A percentile compares a stretch with the other conserved stretches of the same genome.
These are phyloP conservation scores for Fomitopsis schrenkii DNA, from an alignment of 1,284 basidiomycete species.

Conservation along the genomic window DNA sequence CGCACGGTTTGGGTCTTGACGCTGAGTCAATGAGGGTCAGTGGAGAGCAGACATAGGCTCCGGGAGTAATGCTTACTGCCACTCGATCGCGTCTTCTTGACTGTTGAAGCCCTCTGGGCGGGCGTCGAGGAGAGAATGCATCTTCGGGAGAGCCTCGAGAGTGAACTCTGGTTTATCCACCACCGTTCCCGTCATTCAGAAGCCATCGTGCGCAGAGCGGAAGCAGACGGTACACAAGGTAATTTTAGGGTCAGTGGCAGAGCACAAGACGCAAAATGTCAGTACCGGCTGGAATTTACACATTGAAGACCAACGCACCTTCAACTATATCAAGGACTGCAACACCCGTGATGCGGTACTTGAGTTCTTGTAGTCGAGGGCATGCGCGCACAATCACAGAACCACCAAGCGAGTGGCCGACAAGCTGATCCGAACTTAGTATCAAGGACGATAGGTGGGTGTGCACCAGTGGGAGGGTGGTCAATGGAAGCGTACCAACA, in stretches of 20 bases:
- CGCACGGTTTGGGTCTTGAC: conserved; percentile 74
- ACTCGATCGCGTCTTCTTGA: conserved; percentile 84
- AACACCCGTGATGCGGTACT: conserved; percentile 78
- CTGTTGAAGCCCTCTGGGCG: conserved; percentile 84
- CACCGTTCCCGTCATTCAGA: too few relatives aligned
- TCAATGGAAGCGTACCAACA: conserved; percentile 54
- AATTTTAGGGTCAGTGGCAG: too few relatives aligned
- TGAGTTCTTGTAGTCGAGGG: conserved; percentile 58
- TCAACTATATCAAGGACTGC: conserved; percentile 95
- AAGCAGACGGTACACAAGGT: too few relatives aligned
- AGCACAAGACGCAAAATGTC: too few relatives aligned
- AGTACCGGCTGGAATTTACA: background rate
- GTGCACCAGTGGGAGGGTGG: background rate
- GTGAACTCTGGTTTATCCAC: conserved; percentile 70
- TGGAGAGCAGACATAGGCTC: conserved; percentile 1
- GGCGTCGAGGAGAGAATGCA: conserved; percentile 84
- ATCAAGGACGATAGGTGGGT: too few relatives aligned
- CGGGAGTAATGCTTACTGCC: conserved; percentile 73
- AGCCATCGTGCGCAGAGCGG: too few relatives aligned
- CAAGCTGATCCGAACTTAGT: conserved; percentile 43
- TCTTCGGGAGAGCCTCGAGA: conserved; percentile 85
- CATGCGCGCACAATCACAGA: conserved; percentile 77
- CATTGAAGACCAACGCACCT: conserved; percentile 42
- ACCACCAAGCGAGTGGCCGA: conserved; percentile 92
- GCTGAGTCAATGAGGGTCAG: conserved; percentile 33